Base-by-base conservation (phyloP, 768 basidiomycete species). In the Lepiota subincarnata region DNA sequence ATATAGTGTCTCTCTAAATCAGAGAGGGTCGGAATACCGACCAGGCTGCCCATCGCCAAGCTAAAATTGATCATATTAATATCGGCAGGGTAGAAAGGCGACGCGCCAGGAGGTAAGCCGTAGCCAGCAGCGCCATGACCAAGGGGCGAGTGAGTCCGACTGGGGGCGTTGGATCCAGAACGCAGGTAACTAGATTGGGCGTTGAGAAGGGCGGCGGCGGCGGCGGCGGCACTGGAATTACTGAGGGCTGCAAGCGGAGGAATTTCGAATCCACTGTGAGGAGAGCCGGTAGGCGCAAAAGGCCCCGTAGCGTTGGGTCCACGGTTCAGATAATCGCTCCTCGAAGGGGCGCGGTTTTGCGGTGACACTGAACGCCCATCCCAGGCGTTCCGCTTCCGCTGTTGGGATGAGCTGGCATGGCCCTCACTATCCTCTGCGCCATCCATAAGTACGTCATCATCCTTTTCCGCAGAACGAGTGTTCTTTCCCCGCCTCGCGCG, bases 1-100 rank as follows among this genome's bases (percentile, higher is more conserved):
- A 69, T 60, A 60, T 88, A 90, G 65, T 92, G 90, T 51, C 81
- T 72, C 67, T 86, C 86, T 57, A 92, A 69, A 58, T 92, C 91
- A 6, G 62, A 62, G 47, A 78, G 61, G 13, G 80, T 82, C 44
- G 75, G 74, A 10, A 74, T 66, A 8, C 69, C 70, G 37, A 68
- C 47, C 7, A 62, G 65, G 11, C 69, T 67, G 60, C 66, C 72
- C 60, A 69, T 66, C 38, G 65, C 73, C 50, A 72, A 69, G 13
- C 56, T 55, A 3, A 60, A 54, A 60, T 68, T 64, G 55, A 64
- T 62, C 50, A 67, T 55, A 40, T 61, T 64, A 31, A 69, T 60
- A 39, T 67, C 68, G 6, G 53, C 58, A 8, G 63, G 60, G 26
- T 52, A 52, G 16, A 52, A 52, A 35, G 60, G 61, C 24, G 62